Conservation (phyloP, 306 rosid genomes). For the Pterocarpus macrocarpus region DNA sequence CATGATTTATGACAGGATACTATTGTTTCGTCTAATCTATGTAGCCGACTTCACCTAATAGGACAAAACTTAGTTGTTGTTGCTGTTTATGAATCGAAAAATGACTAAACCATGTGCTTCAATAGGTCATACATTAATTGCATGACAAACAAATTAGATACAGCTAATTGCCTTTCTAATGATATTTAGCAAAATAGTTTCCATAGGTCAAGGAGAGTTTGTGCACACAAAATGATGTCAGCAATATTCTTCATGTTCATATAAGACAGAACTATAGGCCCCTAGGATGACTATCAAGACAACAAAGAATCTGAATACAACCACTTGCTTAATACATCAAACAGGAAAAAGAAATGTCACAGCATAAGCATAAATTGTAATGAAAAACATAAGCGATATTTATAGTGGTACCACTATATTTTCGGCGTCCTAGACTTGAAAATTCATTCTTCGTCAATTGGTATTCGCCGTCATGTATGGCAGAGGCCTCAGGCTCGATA, state of each 20-base stretch:
- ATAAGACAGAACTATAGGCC: slow-evolving; percentile 47
- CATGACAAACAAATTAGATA: background rate
- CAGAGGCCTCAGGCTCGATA: slow-evolving; percentile 85
- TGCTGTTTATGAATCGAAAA: slow-evolving; percentile 1
- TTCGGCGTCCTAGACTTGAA: slow-evolving; percentile 82
- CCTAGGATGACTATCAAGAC: slow-evolving; percentile 33
- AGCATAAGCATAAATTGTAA: slow-evolving; percentile 25
- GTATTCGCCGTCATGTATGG: slow-evolving; percentile 75
- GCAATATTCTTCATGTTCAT: slow-evolving; percentile 37
- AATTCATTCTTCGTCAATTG: slow-evolving; percentile 83
- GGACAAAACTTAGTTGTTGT: no score
- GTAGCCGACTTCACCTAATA: no score
- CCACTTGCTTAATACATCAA: slow-evolving; percentile 25
- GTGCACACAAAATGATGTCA: slow-evolving; percentile 42
- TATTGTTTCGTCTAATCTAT: no score
- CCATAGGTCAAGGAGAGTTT: slow-evolving; percentile 14
- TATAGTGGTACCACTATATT: slow-evolving; percentile 77
- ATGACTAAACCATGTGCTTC: background rate
- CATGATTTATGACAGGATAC: no score
- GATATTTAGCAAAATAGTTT: slow-evolving; percentile 9
- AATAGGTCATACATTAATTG: slow-evolving; percentile 16
- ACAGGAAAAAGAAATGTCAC: slow-evolving; percentile 26
- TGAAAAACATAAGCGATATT: slow-evolving; percentile 33
- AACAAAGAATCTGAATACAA: slow-evolving; percentile 17
- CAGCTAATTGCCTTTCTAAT: slow-evolving; percentile 7